phyloP scores from a whole-genome alignment of 2,329 filamentous ascomycete species.

The Aspergillus bombycis region DNA sequence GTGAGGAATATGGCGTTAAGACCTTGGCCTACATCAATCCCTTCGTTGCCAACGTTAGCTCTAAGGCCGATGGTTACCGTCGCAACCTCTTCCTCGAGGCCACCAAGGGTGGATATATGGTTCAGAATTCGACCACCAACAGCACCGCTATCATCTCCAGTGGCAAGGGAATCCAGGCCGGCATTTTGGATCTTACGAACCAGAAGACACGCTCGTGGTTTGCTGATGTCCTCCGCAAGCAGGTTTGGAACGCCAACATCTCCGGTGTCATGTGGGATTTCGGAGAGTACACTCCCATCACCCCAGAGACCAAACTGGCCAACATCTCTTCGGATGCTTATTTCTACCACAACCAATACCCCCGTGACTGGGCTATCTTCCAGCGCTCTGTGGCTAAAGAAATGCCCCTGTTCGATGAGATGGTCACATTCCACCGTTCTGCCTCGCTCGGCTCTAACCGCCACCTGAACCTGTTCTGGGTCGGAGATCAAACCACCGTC shows the following conservation, averaged over 20 bases:
- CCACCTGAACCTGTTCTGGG: conserved; percentile 45
- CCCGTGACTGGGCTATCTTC: background rate
- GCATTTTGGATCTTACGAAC: conserved; percentile 43
- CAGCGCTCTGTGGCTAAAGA: background rate
- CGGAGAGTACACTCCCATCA: conserved; percentile 40
- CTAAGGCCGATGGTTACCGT: background rate
- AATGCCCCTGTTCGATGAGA: conserved; percentile 19
- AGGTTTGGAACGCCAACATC: conserved; percentile 29
- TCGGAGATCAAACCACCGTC: conserved; percentile 40
- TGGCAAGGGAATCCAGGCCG: conserved; percentile 40
- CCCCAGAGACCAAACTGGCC: conserved; percentile 29
- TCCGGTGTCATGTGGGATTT: conserved; percentile 41
- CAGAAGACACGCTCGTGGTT: conserved; percentile 36
- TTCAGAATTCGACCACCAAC: conserved; percentile 40
- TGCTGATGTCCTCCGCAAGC: conserved; percentile 31
- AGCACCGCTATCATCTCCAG: conserved; percentile 38
- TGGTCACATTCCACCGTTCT: conserved; percentile 39
- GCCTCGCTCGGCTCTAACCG: conserved; percentile 35
- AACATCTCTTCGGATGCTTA: conserved; percentile 17
- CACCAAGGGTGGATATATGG: background rate
- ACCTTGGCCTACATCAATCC: background rate
- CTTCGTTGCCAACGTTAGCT: background rate
- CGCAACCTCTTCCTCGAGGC: conserved; percentile 7
- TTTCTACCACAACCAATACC: background rate
- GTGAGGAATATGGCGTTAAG: conserved; percentile 8